Base-by-base conservation (phyloP, 192 early-diverging fungal genomes). In the Neocallimastix lanati region DNA sequence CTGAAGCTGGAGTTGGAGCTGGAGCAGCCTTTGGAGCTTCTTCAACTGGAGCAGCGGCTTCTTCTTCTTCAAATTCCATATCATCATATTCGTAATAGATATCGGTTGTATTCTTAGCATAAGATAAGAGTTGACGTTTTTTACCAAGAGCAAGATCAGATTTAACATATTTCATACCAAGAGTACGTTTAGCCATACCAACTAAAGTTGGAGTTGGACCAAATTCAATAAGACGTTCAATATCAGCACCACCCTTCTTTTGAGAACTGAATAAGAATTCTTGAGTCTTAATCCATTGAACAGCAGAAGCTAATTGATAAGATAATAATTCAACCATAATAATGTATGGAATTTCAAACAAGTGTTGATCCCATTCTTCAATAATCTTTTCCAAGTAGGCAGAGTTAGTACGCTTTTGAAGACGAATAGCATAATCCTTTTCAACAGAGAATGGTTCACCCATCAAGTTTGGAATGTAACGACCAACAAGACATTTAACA, bases 391-490 rank as follows among this genome's bases (percentile, higher is more conserved):
- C 86, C 21, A 98, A 85, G 80, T 90, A 90, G 78, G 88, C 83
- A 38, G 92, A 93, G 78, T 91, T 88, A 36, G 95, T 97, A 80
- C 88, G 82, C 29, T 88, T 83, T 82, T 90, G 87, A 2, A 95
- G 93, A 67, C 84, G 82, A 78, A 90, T 86, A 81, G 96, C 87
- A 87, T 98, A 98, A 25, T 83, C 84, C 85, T 90, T 91, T 38
- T 88, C 86, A 33, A 94, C 87, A 77, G 87, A 90, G 88, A 98
- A 97, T 30, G 96, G 95, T 83, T 89, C 80, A 29, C 93, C 95
- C 77, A 94, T 96, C 82, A 98, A 87, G 85, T 98, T 98, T 67
- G 96, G 96, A 84, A 98, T 96, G 84, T 97, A 98, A 83, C 92
- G 92, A 83, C 89, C 91, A 81, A 91, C 85, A 80, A 98, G 90